Conservation (phyloP, 148 eudicot species). For the Euryodendron excelsum region DNA sequence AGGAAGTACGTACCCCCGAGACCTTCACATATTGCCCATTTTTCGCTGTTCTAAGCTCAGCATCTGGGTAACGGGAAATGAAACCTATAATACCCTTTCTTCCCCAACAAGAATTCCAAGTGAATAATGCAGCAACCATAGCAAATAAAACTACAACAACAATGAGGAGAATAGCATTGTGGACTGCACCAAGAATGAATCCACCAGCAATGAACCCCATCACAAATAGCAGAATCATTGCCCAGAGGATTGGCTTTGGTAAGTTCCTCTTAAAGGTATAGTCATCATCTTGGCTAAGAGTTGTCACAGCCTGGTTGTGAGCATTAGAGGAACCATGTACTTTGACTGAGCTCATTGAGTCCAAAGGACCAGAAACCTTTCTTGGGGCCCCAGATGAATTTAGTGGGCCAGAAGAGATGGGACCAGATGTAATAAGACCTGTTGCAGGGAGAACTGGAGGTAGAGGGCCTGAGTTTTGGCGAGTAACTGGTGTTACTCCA, state of each 20-base stretch:
- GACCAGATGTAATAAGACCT: constrained; percentile 91
- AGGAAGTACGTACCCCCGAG: constrained; percentile 78
- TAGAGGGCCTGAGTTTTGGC: constrained; percentile 71
- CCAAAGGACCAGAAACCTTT: constrained; percentile 81
- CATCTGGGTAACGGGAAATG: constrained; percentile 70
- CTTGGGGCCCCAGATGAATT: constrained; percentile 81
- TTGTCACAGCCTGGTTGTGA: constrained; percentile 84
- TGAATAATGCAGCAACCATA: constrained; percentile 67
- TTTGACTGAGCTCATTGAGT: constrained; percentile 56
- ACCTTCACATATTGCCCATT: constrained; percentile 94
- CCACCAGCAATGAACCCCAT: constrained; percentile 98
- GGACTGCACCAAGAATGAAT: constrained; percentile 85
- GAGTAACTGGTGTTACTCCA: constrained; percentile 34
- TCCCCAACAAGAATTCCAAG: constrained; percentile 79
- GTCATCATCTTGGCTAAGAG: constrained; percentile 63
- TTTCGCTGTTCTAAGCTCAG: constrained; percentile 87
- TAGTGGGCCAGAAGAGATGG: constrained; percentile 82
- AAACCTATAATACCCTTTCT: constrained; percentile 65
- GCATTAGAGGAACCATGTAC: constrained; percentile 51
- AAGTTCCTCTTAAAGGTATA: constrained; percentile 75
- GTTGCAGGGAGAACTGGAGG: constrained; percentile 84
- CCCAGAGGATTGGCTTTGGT: constrained; percentile 79
- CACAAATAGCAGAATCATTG: constrained; percentile 72
- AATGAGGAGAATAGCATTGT: constrained; percentile 77
- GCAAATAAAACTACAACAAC: constrained; percentile 73